A percentile compares a stretch with the other conserved stretches of the same genome.
These are phyloP conservation scores for Pythium grandisporangium DNA, from an alignment of 352 stramenopile species.

Conservation along the genomic window DNA sequence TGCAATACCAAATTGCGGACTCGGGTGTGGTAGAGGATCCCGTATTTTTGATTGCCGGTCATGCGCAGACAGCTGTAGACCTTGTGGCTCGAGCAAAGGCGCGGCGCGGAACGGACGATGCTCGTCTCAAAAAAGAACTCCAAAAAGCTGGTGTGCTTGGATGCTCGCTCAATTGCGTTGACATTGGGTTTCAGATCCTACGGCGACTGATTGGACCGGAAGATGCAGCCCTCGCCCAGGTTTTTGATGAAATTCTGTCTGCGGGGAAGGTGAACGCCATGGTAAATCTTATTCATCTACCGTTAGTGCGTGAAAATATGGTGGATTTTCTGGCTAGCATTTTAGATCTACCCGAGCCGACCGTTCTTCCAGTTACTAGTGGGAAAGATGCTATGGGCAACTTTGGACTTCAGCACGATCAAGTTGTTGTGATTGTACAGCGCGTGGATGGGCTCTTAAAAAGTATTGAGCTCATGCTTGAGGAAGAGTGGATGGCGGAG, in stretches of 20 bases:
- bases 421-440: conserved; percentile 69
- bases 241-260: conserved; percentile 62
- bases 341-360: conserved; percentile 72
- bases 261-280: conserved; percentile 32
- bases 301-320: conserved; percentile 72
- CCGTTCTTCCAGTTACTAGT: conserved; percentile 32
- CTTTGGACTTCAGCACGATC: conserved; percentile 62
- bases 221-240: conserved; percentile 47
- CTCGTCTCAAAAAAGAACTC: conserved; percentile 53
- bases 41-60: conserved; percentile 80
- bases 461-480: conserved; percentile 78
- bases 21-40: conserved; percentile 72
- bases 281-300: conserved; percentile 68
- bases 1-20: conserved; percentile 86
- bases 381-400: conserved; percentile 18
- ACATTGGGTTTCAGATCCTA: conserved; percentile 78
- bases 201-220: conserved; percentile 64
- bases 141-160: conserved; percentile 64
- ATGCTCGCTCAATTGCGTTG: conserved; percentile 69
- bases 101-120: conserved; percentile 50
- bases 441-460: conserved; percentile 70
- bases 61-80: conserved; percentile 61
- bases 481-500: conserved; percentile 83
- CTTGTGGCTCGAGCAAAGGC: conserved; percentile 51
- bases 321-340: conserved; percentile 80